Percentiles rank a stretch among this genome's conserved stretches.
Conservation (phyloP, 2,329 filamentous ascomycete species). For the Lizonia empirigonia region DNA sequence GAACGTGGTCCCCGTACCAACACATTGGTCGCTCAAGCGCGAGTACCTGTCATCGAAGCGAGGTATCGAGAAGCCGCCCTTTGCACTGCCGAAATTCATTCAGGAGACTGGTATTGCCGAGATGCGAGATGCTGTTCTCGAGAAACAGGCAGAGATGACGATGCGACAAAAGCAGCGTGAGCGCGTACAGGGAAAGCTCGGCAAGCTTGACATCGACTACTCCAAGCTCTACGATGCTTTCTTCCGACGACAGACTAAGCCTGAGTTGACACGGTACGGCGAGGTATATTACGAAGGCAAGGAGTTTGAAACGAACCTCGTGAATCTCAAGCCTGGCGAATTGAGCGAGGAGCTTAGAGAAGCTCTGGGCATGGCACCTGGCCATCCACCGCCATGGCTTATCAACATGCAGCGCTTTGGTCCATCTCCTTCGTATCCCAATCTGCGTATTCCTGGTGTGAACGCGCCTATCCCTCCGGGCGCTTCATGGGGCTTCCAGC, state of each 20-base stretch:
- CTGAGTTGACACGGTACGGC: slow-evolving; percentile 88
- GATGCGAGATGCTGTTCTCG: slow-evolving; percentile 95
- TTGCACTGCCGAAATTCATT: slow-evolving; percentile 93
- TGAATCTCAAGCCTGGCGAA: slow-evolving; percentile 88
- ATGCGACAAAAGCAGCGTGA: slow-evolving; percentile 96
- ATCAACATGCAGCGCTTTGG: slow-evolving; percentile 96
- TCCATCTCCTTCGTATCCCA: slow-evolving; percentile 91
- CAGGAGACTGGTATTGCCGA: slow-evolving; percentile 96
- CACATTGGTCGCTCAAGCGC: slow-evolving; percentile 93
- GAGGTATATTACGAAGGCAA: slow-evolving; percentile 99
- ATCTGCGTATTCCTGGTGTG: slow-evolving; percentile 90
- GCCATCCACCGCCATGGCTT: slow-evolving; percentile 93
- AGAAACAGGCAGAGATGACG: slow-evolving; percentile 90
- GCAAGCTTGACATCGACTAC: slow-evolving; percentile 97
- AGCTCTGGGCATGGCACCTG: slow-evolving; percentile 89
- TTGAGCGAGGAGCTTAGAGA: slow-evolving; percentile 88
- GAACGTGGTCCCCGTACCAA: slow-evolving; percentile 92
- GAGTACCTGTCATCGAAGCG: slow-evolving; percentile 97
- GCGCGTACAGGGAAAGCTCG: slow-evolving; percentile 92
- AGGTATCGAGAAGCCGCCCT: slow-evolving; percentile 93
- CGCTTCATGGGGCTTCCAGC: slow-evolving; percentile 91
- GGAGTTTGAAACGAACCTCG: slow-evolving; percentile 93
- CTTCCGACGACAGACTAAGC: slow-evolving; percentile 97
- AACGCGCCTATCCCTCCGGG: slow-evolving; percentile 91
- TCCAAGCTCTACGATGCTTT: slow-evolving; percentile 98